A percentile compares a stretch with the other conserved stretches of the same genome.
These are phyloP conservation scores for Aureobasidium melanogenum DNA, from an alignment of 2,329 filamentous ascomycete species.

Conservation along the genomic window DNA sequence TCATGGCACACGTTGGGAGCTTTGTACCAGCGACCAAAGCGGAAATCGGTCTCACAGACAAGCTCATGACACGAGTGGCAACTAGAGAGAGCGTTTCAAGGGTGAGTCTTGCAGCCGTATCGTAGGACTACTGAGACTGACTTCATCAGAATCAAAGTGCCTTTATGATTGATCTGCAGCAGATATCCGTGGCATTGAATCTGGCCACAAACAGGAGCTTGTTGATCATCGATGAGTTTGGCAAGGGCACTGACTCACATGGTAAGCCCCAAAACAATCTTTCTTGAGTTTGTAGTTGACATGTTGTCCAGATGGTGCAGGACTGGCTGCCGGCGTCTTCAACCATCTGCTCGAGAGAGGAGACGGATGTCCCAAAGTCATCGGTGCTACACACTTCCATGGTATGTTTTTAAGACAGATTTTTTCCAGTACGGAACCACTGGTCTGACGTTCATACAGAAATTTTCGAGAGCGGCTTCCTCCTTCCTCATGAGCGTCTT, in stretches of 20 bases:
- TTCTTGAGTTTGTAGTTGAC: not conserved
- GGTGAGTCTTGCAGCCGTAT: conserved; percentile 19
- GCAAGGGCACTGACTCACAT: conserved; percentile 56
- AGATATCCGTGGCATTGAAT: conserved; percentile 68
- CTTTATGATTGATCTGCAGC: conserved; percentile 78
- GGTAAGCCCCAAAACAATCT: conserved; percentile 24
- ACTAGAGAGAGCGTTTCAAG: conserved; percentile 61
- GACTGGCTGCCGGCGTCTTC: conserved; percentile 53
- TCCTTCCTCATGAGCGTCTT: conserved; percentile 44
- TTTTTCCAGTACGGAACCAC: conserved; percentile 27
- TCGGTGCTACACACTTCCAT: conserved; percentile 57
- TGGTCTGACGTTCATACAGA: conserved; percentile 35
- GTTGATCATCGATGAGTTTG: conserved; percentile 88
- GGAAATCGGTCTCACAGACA: conserved; percentile 79
- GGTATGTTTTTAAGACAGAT: conserved; percentile 25
- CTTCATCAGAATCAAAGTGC: conserved; percentile 47
- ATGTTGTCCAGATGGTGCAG: conserved; percentile 47
- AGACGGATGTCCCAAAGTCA: conserved; percentile 46
- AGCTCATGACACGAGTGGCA: conserved; percentile 77
- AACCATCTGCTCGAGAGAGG: conserved; percentile 46
- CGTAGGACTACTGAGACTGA: not conserved
- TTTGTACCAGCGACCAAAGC: conserved; percentile 77
- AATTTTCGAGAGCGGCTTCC: conserved; percentile 57
- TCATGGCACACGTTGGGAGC: conserved; percentile 85
- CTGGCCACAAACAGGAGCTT: conserved; percentile 69